Evolutionary conservation across 257 asterid genomes (phyloP), one percentile per base, ranked within the genome.

Genomic region (Salvia rosmarinus): DNA sequence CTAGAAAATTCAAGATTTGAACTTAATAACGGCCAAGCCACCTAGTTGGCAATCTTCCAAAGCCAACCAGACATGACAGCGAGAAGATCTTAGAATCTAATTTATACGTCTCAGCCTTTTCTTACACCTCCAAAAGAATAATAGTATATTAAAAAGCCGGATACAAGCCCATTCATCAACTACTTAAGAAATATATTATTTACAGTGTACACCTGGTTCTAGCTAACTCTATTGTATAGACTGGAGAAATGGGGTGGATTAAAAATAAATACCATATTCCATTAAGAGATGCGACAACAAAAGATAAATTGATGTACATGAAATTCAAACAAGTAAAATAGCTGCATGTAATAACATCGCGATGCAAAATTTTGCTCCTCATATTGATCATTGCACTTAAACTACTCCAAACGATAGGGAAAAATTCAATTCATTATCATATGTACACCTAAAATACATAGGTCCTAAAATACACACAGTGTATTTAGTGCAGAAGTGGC

Each of bases 11-110:
- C 67, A 70, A 43, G 51, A 11, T 37, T 47, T 73, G 30, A 28
- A 64, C 39, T 63, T 51, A 72, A 50, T 13, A 61, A 39, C 58
- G 62, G 16, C 55, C 30, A 35, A 50, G 35, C 63, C 58, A 64
- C 57, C 71, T n/a, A 50, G 46, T 40, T 46, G 35, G 62, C 55
- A 23, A 52, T 4, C 40, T 35, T 35, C 30, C 40, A 35, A 4
- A 35, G 40, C 40, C 6, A 35, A 35, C 6, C 40, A 35, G 40
- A 35, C 40, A 35, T 35, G 40, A 35, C 40, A 51, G 23, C 9
- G 40, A 3, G 25, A 73, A 44, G 35, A 20, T 4, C 77, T 52
- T 1, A 34, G 55, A 63, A 51, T 40, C 64, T 21, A 49, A 40
- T n/a, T 14, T 35, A 37, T 64, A 44, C 7, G 6, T 49, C 55